Evolutionary conservation across 2,329 filamentous ascomycete species (phyloP).

Genomic region (Neonectria neomacrospora): DNA sequence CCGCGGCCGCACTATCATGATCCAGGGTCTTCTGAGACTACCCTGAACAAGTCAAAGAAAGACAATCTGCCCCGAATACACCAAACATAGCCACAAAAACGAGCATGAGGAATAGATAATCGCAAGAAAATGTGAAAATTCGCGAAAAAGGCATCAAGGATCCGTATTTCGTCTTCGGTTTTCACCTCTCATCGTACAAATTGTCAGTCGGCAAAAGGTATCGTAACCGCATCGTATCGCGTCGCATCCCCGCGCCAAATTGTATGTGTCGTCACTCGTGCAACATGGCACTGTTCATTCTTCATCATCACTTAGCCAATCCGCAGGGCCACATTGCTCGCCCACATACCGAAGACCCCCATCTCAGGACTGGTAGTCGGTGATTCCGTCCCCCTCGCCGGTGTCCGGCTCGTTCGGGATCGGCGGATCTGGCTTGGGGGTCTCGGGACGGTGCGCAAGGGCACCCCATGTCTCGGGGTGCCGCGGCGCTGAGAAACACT

Average conservation of each 20-base stretch:
- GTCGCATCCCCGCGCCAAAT: not conserved
- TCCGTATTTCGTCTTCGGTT: not conserved
- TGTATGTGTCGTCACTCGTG: not conserved
- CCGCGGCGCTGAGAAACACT: conserved; percentile 20
- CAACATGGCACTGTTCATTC: conserved; percentile 4
- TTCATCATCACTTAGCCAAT: conserved; percentile 12
- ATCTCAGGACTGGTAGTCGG: conserved; percentile 39
- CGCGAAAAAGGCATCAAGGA: not conserved
- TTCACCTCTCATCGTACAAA: conserved; percentile 2
- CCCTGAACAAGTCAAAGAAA: not conserved
- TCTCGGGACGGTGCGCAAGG: conserved; percentile 45
- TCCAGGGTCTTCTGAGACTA: not conserved
- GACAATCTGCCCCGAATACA: not conserved
- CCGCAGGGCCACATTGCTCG: conserved; percentile 3
- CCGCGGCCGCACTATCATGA: not conserved
- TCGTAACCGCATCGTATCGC: not conserved
- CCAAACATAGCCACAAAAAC: not conserved
- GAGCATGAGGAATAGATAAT: not conserved
- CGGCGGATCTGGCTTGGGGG: conserved; percentile 46
- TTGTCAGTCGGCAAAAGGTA: not conserved
- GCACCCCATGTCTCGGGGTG: conserved; percentile 4
- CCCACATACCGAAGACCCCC: conserved; percentile 21
- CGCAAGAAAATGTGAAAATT: not conserved
- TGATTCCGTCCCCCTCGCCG: conserved; percentile 47
- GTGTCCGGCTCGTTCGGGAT: conserved; percentile 47